Evolutionary conservation across 495 filamentous ascomycete genomes (phyloP), one percentile per base, ranked within the genome.

Genomic region (Hypoxylon cercidicola): DNA sequence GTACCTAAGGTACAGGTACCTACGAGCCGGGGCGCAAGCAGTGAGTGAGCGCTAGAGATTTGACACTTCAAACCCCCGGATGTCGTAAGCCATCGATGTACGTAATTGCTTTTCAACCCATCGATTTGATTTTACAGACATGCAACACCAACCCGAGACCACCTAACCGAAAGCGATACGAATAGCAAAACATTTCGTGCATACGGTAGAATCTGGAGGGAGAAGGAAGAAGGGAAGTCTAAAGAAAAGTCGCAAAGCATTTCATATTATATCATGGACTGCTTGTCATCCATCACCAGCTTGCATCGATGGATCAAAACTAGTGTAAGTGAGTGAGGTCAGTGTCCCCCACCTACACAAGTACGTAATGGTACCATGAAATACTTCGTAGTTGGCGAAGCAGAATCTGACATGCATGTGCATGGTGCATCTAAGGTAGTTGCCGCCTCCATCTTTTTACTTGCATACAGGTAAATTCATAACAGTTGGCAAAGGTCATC

Each of bases 321-420:
- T n/a, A 25, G 5, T 62, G 49, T 50, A 48, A 43, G 43, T 44
- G 34, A 18, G 28, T 62, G 45, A 62, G 44, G 60, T 44, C 51
- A 55, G 44, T 55, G 51, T 21, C 60, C 60, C 60, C 60, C 11
- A 41, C 37, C 34, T 32, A 48, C 4, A 25, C 46, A n/a, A 35
- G 49, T 62, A 62, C 50, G 59, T 62, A 62, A 62, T 55, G 41
- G 50, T 55, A 62, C 52, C 25, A 19, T 21, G 19, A 46, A 30
- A 20, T 57, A 56, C 40, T 30, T 37, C 37, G 23, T 30, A 16
- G n/a, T 41, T 37, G 23, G 23, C 23, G 18, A 41, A 59, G 53
- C 61, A 54, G 54, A 54, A 53, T 47, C 32, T 58, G 11, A 47
- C 47, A 58, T 48, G 40, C 20, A 39, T 56, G 28, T 37, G 43